Base-by-base conservation (phyloP, 2,329 filamentous ascomycete species). In the Helicocarpus griseus region DNA sequence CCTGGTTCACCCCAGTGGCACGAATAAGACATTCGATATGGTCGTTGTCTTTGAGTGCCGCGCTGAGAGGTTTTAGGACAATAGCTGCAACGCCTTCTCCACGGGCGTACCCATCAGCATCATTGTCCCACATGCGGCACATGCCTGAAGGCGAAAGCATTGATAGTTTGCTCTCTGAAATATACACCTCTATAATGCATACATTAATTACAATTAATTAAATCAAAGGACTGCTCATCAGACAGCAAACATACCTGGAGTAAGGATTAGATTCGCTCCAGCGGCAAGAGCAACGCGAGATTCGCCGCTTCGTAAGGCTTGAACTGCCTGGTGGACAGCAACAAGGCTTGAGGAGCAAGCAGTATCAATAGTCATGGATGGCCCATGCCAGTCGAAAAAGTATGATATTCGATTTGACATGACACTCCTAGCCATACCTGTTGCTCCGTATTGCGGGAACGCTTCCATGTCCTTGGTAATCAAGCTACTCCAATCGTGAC, bases 1-100 rank as follows among this genome's bases (percentile, higher is more conserved):
- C 64, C 44, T 64, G 60, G 36, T 66, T 68, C 6, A 60, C 53
- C 5, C 53, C 57, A 0, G 63, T 58, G 24, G 54, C 58, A 3
- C 65, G 59, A 22, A 68, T 63, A n/a, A 67, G 56, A 22, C 64
- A 63, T 13, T 70, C 61, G 33, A 76, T 68, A 1, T 63, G 55
- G 46, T 76, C 71, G 1, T 67, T 68, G 53, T 74, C 67, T 0
- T 49, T 56, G 2, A 80, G 48, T 0, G 79, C 79, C 1, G 68
- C 60, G 2, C 58, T 61, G 0, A 80, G 58, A 2, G 60, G 65
- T 60, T 80, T 81, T 0, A 82, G 54, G 1, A 80, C 61, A 0
- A 81, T 51, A 0, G 66, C 63, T 0, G 69, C 69, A 9, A 77
- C 59, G 1, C 77, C 77, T 49, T 81, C 78, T 2, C 73, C 76